Base-by-base conservation (phyloP, 208 protist genomes). In the Kentomonas sorsogonicus region DNA sequence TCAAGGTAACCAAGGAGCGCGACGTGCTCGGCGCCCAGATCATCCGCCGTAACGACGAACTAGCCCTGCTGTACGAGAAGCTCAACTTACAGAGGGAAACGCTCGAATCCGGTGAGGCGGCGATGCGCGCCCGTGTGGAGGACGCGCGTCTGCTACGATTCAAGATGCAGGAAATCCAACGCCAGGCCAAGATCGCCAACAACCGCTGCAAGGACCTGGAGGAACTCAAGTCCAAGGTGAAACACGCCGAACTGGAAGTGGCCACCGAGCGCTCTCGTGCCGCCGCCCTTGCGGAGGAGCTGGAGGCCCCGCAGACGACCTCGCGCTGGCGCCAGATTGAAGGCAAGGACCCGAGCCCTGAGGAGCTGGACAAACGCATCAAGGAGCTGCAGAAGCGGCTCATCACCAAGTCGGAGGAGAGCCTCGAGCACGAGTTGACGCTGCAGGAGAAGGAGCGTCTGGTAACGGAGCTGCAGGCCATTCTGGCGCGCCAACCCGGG, bases 11-110 rank as follows among this genome's bases (percentile, higher is more conserved):
- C 59, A 94, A 82, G 53, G 96, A 99, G 68, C 79, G 98, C 30
- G 97, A 99, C 58, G 83, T 97, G 7, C 69, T 98, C 2, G 95
- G 91, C 26, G 86, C 92, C 9, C 96, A 99, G 74, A 84, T 99
- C 7, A 98, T 99, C 38, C 88, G 95, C 9, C 84, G 97, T 46
- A 99, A 99, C 74, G 97, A 99, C 66, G 98, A 99, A 71, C 82
- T 99, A 0, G 91, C 94, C 15, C 61, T 98, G 18, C 76, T 99
- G 10, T 99, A 99, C 72, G 97, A 99, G 63, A 98, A 98, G 77
- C 87, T 99, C 27, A 94, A 95, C 6, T 88, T 98, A 11, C 93
- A 99, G 55, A 83, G 99, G 70, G 84, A 86, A 15, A 96, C 79
- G 20, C 57, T 99, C 5, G 76, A 58, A 43, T 94, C 95, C 46